Conservation (phyloP, 306 rosid species). For the Cucumis hystrix region DNA sequence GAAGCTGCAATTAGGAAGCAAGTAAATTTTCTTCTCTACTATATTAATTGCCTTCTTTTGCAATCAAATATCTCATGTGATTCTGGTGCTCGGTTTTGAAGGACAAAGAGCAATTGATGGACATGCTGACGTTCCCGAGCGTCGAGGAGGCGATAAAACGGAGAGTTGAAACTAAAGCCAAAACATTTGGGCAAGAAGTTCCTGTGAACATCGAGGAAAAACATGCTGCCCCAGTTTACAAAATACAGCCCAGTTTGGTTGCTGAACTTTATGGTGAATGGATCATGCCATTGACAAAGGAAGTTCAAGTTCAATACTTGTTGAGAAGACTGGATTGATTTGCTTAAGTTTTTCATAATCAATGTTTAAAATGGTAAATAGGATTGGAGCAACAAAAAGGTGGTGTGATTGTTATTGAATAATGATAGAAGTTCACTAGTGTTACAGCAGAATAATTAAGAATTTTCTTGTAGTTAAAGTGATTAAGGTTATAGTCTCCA, state of each 20-base stretch:
- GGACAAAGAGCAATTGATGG: conserved; percentile 72
- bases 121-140: conserved; percentile 47
- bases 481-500: neutral
- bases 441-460: neutral
- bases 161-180: conserved; percentile 71
- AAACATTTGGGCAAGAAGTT: conserved; percentile 71
- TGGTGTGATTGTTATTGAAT: neutral
- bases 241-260: conserved; percentile 64
- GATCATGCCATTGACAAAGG: conserved; percentile 98
- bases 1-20: conserved; percentile 68
- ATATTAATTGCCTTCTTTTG: neutral
- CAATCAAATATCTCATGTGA: neutral
- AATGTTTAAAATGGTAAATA: neutral
- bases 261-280: conserved; percentile 77
- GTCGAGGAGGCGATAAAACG: conserved; percentile 61
- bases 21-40: conserved; percentile 15
- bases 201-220: conserved; percentile 26
- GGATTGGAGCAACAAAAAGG: neutral
- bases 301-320: conserved; percentile 82
- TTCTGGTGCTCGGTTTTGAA: conserved; percentile 19
- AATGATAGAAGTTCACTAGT: neutral
- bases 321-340: conserved; percentile 72
- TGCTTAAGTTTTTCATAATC: neutral
- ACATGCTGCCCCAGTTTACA: conserved; percentile 39
- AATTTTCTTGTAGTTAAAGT: neutral